Base-by-base conservation (phyloP, 768 basidiomycete genomes). In the Lenzites betulinus region DNA sequence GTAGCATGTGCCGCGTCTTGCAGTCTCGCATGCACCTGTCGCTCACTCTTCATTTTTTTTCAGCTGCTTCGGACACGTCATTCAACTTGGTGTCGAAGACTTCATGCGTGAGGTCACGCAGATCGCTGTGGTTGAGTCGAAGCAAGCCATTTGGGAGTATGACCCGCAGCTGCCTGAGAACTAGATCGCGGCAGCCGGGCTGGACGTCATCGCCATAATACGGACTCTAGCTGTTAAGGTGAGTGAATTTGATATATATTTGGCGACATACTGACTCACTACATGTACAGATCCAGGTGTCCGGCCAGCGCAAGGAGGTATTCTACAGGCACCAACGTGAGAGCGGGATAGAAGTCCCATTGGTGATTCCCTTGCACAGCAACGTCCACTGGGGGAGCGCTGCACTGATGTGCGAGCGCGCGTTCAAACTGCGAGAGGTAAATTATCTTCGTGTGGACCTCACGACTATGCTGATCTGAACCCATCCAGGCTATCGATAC, bases 51-150 rank as follows among this genome's bases (percentile, higher is more conserved):
- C 5, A 7, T 42, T 18, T 42, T 5, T n/a, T 43, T 43, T 2
- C 42, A 43, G 42, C 42, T 75, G 73, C 58, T 64, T 76, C 2
- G 70, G 60, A 2, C 42, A 43, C 22, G n/a, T 43, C 22, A 22
- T 43, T 8, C 42, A 43, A 9, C n/a, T 43, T 1, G n/a, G 42
- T 8, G 22, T 43, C 7, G 42, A 43, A 9, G 42, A 43, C 42
- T 43, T 43, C 42, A 43, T 43, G 42, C 9, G 3, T 3, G 11
- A 43, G 5, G n/a, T 43, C 42, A 43, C 42, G 9, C 18, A 43
- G 42, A 43, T 43, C 22, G 42, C 42, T 4, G n/a, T 43, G n/a
- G 22, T 43, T 8, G 42, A 43, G 42, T n/a, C 18, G 4, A 43
- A 43, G n/a, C 11, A 13, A 9, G 11, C 7, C 16, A 43, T 43